Percentiles rank a stretch among this genome's conserved stretches.
These are phyloP conservation scores for Neurospora sp. DNA, from an alignment of 495 filamentous ascomycete species.

Conservation along the genomic window DNA sequence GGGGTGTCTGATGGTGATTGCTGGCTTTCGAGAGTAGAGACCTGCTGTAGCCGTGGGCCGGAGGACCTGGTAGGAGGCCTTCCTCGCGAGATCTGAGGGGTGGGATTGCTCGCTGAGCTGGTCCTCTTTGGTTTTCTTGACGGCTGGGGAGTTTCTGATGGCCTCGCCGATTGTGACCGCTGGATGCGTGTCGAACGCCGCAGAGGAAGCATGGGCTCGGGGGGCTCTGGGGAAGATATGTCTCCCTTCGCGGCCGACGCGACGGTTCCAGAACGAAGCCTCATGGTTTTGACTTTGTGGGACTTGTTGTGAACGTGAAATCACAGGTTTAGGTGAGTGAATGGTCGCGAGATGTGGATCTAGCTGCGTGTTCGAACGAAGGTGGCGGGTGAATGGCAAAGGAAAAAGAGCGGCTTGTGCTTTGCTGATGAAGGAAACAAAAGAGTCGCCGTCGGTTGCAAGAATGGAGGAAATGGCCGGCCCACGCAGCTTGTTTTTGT, in stretches of 20 bases:
- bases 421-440: not conserved
- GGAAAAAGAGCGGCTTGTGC: not conserved
- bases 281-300: not conserved
- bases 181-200: not conserved
- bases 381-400: not conserved
- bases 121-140: not conserved
- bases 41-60: not conserved
- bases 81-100: not conserved
- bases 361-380: not conserved
- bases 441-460: not conserved
- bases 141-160: not conserved
- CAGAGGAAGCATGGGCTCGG: not conserved
- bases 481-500: not conserved
- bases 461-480: not conserved
- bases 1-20: not conserved
- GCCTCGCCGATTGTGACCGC: not conserved
- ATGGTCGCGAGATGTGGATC: not conserved
- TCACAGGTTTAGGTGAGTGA: not conserved
- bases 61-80: not conserved
- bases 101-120: not conserved
- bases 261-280: not conserved
- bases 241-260: not conserved
- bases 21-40: not conserved
- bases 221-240: not conserved
- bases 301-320: not conserved